phyloP scores from a whole-genome alignment of 192 early-diverging fungal genomes.

The Backusella luteola region DNA sequence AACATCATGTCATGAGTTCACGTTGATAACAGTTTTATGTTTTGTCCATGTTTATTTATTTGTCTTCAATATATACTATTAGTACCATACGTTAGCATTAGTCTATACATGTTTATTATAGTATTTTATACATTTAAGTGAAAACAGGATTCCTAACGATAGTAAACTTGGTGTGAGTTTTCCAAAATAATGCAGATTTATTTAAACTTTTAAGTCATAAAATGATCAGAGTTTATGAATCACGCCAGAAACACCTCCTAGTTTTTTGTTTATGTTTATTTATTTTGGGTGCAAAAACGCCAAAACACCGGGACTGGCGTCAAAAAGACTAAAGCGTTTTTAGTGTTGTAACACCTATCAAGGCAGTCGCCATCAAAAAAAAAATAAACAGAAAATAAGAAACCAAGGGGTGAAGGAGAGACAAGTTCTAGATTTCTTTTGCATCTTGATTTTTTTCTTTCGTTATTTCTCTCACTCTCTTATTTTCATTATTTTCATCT shows the following conservation, averaged over 20 bases:
- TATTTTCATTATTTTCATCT: too few species aligned
- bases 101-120: neutral
- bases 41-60: neutral
- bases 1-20: neutral
- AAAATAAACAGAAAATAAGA: neutral
- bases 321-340: neutral
- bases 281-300: neutral
- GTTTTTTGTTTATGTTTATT: neutral
- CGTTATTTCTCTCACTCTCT: neutral
- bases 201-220: slow-evolving; percentile 7
- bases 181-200: neutral
- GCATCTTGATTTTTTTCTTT: neutral
- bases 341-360: neutral
- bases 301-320: neutral
- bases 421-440: neutral
- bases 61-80: too few species aligned
- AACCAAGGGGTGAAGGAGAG: neutral
- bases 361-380: neutral
- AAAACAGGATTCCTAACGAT: neutral
- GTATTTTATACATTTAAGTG: neutral
- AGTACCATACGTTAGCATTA: neutral
- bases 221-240: neutral
- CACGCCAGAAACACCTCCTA: neutral
- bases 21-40: neutral
- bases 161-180: neutral